Conservation (phyloP, 805 yeast species). For the Metschnikowia reukaufii region DNA sequence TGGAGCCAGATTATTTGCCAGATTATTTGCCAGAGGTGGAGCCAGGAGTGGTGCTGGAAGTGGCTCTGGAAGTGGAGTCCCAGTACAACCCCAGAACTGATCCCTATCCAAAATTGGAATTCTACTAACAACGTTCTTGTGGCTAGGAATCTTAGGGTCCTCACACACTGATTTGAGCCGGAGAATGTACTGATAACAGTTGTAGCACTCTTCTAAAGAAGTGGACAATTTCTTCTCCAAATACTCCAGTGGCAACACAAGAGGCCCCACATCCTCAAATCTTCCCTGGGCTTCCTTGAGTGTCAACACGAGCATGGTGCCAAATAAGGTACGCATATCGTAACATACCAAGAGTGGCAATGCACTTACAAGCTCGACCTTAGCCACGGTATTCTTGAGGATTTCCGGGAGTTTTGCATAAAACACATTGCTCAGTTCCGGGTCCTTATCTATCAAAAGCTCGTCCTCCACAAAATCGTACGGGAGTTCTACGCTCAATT, state of each 20-base stretch:
- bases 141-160: conserved; percentile 21
- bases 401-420: conserved; percentile 20
- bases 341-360: conserved; percentile 40
- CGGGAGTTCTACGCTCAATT: conserved; percentile 40
- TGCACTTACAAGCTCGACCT: conserved; percentile 39
- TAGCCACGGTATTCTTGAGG: conserved; percentile 31
- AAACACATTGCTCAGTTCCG: conserved; percentile 14
- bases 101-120: conserved; percentile 10
- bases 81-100: conserved; percentile 10
- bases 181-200: conserved; percentile 19
- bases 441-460: conserved; percentile 15
- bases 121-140: conserved; percentile 17
- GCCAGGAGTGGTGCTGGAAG: no score
- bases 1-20: neutral
- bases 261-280: conserved; percentile 12
- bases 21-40: neutral
- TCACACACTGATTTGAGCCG: conserved; percentile 18
- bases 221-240: conserved; percentile 10
- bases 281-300: conserved; percentile 17
- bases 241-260: conserved; percentile 14
- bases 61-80: neutral
- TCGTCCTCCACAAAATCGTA: conserved; percentile 36
- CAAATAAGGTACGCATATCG: conserved; percentile 35
- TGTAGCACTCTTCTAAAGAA: conserved; percentile 11
- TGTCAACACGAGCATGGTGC: conserved; percentile 21